A percentile compares a stretch with the other conserved stretches of the same genome.
Evolutionary conservation across 2,329 filamentous ascomycete species (phyloP).

Genomic region (Colletotrichum sp.): DNA sequence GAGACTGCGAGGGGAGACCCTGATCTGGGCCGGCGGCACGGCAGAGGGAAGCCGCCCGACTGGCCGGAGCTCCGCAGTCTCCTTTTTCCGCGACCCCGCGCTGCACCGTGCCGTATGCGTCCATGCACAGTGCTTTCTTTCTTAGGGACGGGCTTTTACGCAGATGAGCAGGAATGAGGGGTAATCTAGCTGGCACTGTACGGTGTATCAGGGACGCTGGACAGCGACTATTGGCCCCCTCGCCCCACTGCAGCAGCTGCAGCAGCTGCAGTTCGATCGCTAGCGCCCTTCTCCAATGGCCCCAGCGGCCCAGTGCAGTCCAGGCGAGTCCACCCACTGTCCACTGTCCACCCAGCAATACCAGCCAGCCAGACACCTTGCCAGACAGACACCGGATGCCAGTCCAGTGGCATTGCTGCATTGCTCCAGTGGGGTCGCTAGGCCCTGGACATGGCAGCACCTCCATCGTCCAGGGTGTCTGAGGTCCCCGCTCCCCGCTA

Average conservation of each 20-base stretch:
- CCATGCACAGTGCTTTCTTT: fast-evolving
- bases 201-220: background rate
- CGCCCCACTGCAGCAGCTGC: background rate
- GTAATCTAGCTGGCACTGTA: slow-evolving; percentile 12
- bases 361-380: background rate
- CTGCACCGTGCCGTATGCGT: background rate
- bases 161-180: slow-evolving; percentile 4
- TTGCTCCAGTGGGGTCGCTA: slow-evolving; percentile 4
- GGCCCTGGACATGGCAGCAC: background rate
- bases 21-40: background rate
- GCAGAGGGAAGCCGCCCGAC: background rate
- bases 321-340: background rate
- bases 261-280: background rate
- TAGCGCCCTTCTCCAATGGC: background rate
- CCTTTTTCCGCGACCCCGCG: slow-evolving; percentile 19
- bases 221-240: background rate
- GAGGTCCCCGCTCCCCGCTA: background rate
- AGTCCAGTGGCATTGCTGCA: background rate
- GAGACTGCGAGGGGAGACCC: background rate
- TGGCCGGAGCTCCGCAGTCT: slow-evolving; percentile 6
- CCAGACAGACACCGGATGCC: background rate
- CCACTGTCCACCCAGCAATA: background rate
- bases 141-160: background rate
- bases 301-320: background rate
- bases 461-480: background rate